These are phyloP conservation scores for Phialocephala subalpina DNA, from an alignment of 2,329 filamentous ascomycete species.

Conservation along the genomic window DNA sequence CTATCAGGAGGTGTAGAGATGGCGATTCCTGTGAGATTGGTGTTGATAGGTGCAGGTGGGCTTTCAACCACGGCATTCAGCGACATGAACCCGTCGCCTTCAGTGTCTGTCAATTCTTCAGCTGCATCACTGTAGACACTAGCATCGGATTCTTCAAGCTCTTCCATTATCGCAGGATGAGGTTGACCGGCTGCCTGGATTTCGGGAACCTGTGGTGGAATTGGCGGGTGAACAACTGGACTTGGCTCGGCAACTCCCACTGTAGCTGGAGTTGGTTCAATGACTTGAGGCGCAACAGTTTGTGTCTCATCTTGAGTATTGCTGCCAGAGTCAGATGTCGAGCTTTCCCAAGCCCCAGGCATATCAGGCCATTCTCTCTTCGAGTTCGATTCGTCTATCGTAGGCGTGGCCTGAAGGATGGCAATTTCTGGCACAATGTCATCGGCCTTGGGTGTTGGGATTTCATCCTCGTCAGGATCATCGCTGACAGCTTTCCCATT, in stretches of 20 bases:
- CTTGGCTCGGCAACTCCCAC: slow-evolving; percentile 35
- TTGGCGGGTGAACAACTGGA: slow-evolving; percentile 10
- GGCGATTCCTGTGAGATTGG: slow-evolving; percentile 24
- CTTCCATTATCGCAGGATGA: slow-evolving; percentile 38
- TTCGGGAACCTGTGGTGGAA: slow-evolving; percentile 26
- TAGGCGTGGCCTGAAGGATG: slow-evolving; percentile 56
- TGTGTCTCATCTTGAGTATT: slow-evolving; percentile 21
- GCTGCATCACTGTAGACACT: slow-evolving; percentile 81
- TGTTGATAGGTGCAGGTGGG: slow-evolving; percentile 36
- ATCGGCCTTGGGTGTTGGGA: slow-evolving; percentile 17
- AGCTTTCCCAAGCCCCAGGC: slow-evolving; percentile 70
- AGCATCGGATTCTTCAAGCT: slow-evolving; percentile 54
- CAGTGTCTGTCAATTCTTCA: slow-evolving; percentile 73
- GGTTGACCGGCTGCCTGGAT: slow-evolving; percentile 47
- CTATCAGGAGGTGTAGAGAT: slow-evolving; percentile 39
- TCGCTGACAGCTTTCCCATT: slow-evolving; percentile 17
- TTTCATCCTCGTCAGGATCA: slow-evolving; percentile 9
- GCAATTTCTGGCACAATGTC: slow-evolving; percentile 51
- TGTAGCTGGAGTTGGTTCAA: slow-evolving; percentile 32
- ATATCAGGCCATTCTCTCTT: slow-evolving; percentile 44
- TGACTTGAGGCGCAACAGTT: slow-evolving; percentile 26
- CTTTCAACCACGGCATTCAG: slow-evolving; percentile 75
- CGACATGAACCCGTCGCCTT: slow-evolving; percentile 74
- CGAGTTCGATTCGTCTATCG: slow-evolving; percentile 45
- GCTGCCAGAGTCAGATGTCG: slow-evolving; percentile 42